Evolutionary conservation across 345 rosid species (phyloP).

Genomic region (Gossypium longicalyx): DNA sequence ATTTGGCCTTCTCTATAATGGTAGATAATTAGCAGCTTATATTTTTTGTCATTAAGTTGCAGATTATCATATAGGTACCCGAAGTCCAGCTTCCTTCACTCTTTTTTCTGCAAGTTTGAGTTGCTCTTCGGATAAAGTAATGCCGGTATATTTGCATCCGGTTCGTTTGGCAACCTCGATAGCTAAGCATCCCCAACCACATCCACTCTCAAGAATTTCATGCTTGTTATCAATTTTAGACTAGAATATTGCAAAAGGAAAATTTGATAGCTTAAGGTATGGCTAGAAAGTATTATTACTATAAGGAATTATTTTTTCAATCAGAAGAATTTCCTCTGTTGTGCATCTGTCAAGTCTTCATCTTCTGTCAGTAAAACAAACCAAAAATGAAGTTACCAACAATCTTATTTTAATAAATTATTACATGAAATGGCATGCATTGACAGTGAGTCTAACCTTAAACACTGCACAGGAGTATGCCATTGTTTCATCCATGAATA

Average conservation of each 20-base stretch:
- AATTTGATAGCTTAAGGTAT: neutral
- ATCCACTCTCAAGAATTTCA: constrained; percentile 81
- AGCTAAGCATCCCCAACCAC: constrained; percentile 92
- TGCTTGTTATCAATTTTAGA: constrained; percentile 53
- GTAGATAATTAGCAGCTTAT: neutral
- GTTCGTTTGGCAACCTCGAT: constrained; percentile 79
- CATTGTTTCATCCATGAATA: constrained; percentile 88
- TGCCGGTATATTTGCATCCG: constrained; percentile 80
- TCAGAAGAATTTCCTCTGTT: constrained; percentile 67
- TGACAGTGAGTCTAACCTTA: constrained; percentile 40
- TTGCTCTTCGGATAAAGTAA: constrained; percentile 74
- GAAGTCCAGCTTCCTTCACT: constrained; percentile 84
- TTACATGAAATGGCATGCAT: neutral
- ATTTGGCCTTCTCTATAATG: neutral
- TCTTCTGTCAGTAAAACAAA: constrained; percentile 37
- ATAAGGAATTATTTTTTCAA: constrained; percentile 52
- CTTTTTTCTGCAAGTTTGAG: constrained; percentile 60
- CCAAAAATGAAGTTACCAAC: neutral
- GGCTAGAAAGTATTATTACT: neutral
- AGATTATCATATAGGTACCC: constrained; percentile 35
- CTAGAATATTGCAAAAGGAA: constrained; percentile 21
- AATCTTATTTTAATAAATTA: neutral
- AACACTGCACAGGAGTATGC: constrained; percentile 79
- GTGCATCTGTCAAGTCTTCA: constrained; percentile 71
- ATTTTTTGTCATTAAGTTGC: neutral